Base-by-base conservation (phyloP, 768 basidiomycete genomes). In the Naganishia onofrii region DNA sequence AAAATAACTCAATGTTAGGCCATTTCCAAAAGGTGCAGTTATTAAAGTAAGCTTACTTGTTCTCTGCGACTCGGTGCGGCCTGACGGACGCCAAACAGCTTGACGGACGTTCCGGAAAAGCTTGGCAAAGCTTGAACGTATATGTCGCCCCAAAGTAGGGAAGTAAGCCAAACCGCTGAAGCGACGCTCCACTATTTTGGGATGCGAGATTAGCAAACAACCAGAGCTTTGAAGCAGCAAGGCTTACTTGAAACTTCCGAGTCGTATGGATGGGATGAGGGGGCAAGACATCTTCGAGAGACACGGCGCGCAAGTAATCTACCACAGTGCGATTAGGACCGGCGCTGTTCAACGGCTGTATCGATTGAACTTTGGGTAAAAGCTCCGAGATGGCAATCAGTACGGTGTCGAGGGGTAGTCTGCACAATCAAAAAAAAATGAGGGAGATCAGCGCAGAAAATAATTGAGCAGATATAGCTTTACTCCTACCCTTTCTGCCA, bases 111-210 rank as follows among this genome's bases (percentile, higher is more conserved):
- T 23, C 88, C 86, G 74, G 91, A 91, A 93, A 94, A 97, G 0
- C 90, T 90, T 1, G 88, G 87, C 87, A 94, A 90, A 6, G 89
- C 90, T 56, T 90, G 88, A 26, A 96, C 90, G 77, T 94, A 99
- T 23, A 95, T 86, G 78, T 94, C 92, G 48, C 96, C 94, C 93
- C 95, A 99, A 26, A 94, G 88, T 66, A 97, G 82, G 0, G 91
- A 93, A 4, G 93, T 91, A 44, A 95, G 84, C 95, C 96, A 97
- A 21, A 93, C 85, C 70, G 90, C 84, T 2, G 92, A 93, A 1
- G 91, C 89, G 74, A 93, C 90, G 15, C 93, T 90, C 93, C 93
- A 96, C 91, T 94, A 68, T n/a, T 38, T 74, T 44, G n/a, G 71
- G 51, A 66, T 66, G 51, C 69, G 31, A 3, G 32, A 28, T 58